Percentiles rank a stretch among this genome's conserved stretches.
Conservation (phyloP, 2,329 filamentous ascomycete genomes). For the Helminthosporium solani region DNA sequence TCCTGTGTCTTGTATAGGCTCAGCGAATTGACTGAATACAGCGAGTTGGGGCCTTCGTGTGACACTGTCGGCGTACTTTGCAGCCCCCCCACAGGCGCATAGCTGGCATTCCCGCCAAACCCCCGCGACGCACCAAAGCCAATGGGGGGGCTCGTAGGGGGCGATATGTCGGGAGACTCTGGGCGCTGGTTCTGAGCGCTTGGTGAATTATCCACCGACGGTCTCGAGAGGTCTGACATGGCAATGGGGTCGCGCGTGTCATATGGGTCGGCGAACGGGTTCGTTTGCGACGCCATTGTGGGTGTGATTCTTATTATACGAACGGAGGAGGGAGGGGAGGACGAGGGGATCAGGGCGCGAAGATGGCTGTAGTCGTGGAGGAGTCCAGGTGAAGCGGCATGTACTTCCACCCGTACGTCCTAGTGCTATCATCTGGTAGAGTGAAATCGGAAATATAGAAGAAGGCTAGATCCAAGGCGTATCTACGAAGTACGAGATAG, state of each 20-base stretch:
- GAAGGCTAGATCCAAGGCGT: no score
- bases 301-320: neutral
- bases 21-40: slow-evolving; percentile 24
- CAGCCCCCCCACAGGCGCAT: slow-evolving; percentile 21
- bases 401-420: no score
- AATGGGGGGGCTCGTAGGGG: slow-evolving; percentile 16
- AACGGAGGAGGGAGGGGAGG: neutral
- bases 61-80: slow-evolving; percentile 16
- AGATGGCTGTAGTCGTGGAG: no score
- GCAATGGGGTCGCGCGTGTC: slow-evolving; percentile 33
- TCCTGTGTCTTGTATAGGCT: slow-evolving; percentile 31
- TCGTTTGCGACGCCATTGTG: slow-evolving; percentile 27
- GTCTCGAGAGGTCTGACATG: slow-evolving; percentile 22
- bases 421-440: no score
- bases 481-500: no score
- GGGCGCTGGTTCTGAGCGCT: slow-evolving; percentile 13
- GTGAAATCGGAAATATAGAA: no score
- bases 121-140: slow-evolving; percentile 16
- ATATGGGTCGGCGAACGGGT: slow-evolving; percentile 23
- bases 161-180: slow-evolving; percentile 12
- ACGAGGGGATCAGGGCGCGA: neutral
- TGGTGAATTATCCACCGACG: slow-evolving; percentile 8
- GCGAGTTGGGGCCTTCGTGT: slow-evolving; percentile 22
- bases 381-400: no score
- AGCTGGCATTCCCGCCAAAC: slow-evolving; percentile 11